Conservation (phyloP, 2,329 filamentous ascomycete species). For the Pseudogymnoascus destructans region DNA sequence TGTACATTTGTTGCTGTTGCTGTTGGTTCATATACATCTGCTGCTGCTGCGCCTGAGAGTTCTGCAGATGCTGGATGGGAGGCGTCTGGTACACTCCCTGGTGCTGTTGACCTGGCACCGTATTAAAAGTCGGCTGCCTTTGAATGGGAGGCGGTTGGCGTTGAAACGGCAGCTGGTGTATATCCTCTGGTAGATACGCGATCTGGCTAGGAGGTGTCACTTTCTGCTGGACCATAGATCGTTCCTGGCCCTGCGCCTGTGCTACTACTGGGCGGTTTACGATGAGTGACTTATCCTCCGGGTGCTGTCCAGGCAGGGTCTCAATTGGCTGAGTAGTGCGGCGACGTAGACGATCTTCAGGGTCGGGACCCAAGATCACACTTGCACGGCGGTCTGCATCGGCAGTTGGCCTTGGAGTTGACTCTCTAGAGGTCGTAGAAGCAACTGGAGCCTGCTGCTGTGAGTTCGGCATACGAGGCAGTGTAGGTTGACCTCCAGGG, state of each 20-base stretch:
- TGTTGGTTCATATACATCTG: neutral
- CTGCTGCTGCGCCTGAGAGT: slow-evolving; percentile 11
- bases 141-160: slow-evolving; percentile 12
- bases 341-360: neutral
- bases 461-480: neutral
- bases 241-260: neutral
- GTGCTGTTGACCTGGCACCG: neutral
- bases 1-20: slow-evolving; percentile 5
- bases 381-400: neutral
- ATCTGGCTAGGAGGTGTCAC: neutral
- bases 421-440: neutral
- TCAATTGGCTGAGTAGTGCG: neutral
- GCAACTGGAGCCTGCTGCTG: neutral
- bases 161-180: slow-evolving; percentile 1
- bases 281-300: neutral
- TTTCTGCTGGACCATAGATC: neutral
- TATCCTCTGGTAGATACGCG: neutral
- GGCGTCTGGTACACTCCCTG: slow-evolving; percentile 1
- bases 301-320: neutral
- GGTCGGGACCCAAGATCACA: neutral
- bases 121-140: neutral
- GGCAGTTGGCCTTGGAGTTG: neutral
- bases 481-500: neutral
- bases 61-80: neutral
- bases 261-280: neutral